A percentile compares a stretch with the other conserved stretches of the same genome.
These are phyloP conservation scores for Phytomonas francai DNA, from an alignment of 208 protist genomes.

Conservation along the genomic window DNA sequence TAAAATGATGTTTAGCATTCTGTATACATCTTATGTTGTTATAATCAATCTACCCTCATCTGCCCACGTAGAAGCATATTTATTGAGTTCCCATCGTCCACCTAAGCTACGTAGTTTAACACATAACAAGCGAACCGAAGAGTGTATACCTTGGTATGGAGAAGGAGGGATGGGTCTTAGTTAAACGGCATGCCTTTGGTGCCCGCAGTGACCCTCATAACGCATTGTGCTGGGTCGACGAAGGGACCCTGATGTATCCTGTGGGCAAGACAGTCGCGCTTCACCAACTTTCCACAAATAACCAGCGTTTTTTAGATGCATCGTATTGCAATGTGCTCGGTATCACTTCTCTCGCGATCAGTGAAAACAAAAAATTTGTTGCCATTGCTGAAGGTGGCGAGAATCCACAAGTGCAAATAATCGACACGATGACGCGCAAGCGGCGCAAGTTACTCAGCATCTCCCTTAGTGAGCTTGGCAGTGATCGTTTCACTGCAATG, in stretches of 20 bases:
- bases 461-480: conserved; percentile 40
- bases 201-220: conserved; percentile 49
- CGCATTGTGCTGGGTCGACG: conserved; percentile 77
- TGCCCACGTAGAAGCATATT: not conserved
- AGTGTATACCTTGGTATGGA: not conserved
- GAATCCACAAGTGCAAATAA: conserved; percentile 72
- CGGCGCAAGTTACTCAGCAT: conserved; percentile 79
- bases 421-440: conserved; percentile 82
- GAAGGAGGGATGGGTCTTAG: conserved; percentile 38
- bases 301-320: conserved; percentile 76
- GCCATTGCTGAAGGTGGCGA: conserved; percentile 88
- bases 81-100: not conserved
- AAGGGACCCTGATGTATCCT: conserved; percentile 83
- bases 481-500: conserved; percentile 70
- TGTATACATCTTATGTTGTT: not conserved
- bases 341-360: conserved; percentile 88
- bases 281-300: conserved; percentile 75
- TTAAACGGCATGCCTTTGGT: conserved; percentile 82
- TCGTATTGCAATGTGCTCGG: conserved; percentile 47
- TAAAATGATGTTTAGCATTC: not conserved
- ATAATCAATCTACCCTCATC: not conserved
- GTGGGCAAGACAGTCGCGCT: conserved; percentile 75
- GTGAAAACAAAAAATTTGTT: conserved; percentile 91
- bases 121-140: not conserved
- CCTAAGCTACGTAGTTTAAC: not conserved